A percentile compares a stretch with the other conserved stretches of the same genome.
Conservation (phyloP, 2,329 filamentous ascomycete genomes). For the Clarireedia paspali region DNA sequence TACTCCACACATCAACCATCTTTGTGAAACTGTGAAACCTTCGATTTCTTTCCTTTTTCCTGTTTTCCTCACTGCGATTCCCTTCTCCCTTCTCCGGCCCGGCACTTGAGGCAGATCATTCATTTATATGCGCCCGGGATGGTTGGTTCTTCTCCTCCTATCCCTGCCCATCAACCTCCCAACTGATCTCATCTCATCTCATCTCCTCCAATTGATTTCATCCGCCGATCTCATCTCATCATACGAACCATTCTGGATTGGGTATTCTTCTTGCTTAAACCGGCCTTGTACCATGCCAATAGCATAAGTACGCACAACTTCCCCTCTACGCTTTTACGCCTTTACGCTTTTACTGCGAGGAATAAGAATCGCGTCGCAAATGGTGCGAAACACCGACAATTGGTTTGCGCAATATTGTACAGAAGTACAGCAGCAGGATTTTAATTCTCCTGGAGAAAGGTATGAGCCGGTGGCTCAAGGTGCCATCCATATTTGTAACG, state of each 20-base stretch:
- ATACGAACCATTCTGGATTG: background rate
- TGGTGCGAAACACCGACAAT: background rate
- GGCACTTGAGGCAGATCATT: conserved; percentile 7
- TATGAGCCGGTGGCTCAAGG: background rate
- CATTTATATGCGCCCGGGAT: background rate
- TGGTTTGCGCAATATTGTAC: conserved; percentile 9
- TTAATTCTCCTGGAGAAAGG: conserved; percentile 7
- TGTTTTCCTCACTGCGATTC: background rate
- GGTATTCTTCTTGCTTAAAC: background rate
- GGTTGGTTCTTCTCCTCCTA: background rate
- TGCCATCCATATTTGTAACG: background rate
- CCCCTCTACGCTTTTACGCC: no score
- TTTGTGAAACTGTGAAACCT: background rate
- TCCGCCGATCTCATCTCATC: conserved; percentile 1
- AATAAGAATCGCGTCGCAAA: background rate
- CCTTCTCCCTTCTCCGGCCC: background rate
- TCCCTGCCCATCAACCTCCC: background rate
- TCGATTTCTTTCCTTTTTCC: no score
- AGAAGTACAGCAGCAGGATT: conserved; percentile 6
- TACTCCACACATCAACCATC: background rate
- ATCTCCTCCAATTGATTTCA: background rate
- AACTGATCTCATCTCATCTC: background rate
- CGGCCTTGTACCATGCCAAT: no score
- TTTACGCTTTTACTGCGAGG: no score
- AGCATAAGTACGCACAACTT: no score